These are phyloP conservation scores for Saccharomycopsis synnaedendra DNA, from an alignment of 805 yeast species.

Conservation along the genomic window DNA sequence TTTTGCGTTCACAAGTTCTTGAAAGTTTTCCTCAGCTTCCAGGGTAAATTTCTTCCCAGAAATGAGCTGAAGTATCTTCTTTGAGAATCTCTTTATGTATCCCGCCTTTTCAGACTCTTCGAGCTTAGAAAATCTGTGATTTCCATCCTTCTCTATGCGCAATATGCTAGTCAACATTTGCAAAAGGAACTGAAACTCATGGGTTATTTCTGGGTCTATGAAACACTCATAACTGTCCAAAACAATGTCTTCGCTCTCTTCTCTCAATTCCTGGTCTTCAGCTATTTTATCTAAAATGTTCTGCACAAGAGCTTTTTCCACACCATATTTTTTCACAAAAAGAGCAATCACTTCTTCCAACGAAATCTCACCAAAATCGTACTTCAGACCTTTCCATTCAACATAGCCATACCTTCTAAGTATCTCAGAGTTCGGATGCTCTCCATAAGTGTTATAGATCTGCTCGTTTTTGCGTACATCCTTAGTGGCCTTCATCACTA, in stretches of 20 bases:
- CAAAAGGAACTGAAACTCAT: conserved; percentile 45
- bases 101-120: conserved; percentile 18
- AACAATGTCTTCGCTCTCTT: conserved; percentile 19
- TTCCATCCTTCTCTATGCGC: conserved; percentile 19
- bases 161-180: conserved; percentile 37
- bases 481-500: conserved; percentile 65
- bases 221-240: conserved; percentile 56
- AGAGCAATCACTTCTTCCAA: conserved; percentile 29
- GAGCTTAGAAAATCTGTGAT: conserved; percentile 17
- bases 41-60: conserved; percentile 40
- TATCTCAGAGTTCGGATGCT: conserved; percentile 83
- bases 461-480: conserved; percentile 58
- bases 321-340: conserved; percentile 20
- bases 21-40: conserved; percentile 21
- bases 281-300: conserved; percentile 28
- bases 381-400: conserved; percentile 45
- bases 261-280: conserved; percentile 22
- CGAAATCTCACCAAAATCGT: conserved; percentile 73
- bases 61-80: conserved; percentile 51
- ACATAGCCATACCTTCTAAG: conserved; percentile 88
- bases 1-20: conserved; percentile 25
- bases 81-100: conserved; percentile 36
- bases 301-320: conserved; percentile 23
- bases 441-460: conserved; percentile 81
- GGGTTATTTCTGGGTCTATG: conserved; percentile 40